Conservation (phyloP, 345 rosid species). For the Eucalyptus regnans region DNA sequence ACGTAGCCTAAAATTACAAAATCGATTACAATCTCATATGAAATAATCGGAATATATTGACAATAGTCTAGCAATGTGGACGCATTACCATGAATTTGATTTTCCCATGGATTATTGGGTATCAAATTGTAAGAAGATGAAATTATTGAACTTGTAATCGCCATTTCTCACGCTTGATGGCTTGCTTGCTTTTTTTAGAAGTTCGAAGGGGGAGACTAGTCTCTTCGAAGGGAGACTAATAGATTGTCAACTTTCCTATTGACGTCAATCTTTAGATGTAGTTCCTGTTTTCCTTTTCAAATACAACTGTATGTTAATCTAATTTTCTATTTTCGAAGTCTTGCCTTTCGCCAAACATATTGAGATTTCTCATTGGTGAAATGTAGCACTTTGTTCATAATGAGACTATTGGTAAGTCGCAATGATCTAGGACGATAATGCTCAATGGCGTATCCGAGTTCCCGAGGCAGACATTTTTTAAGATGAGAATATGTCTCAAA, state of each 20-base stretch:
- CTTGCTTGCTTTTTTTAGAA: background rate
- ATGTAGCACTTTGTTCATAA: background rate
- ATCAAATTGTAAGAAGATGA: background rate
- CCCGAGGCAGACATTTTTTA: background rate
- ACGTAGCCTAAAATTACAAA: accelerated
- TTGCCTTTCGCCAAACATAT: background rate
- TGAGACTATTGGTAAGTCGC: background rate
- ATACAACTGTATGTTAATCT: background rate
- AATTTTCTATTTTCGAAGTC: background rate
- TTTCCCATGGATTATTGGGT: background rate
- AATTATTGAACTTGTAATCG: background rate
- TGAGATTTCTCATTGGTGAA: background rate
- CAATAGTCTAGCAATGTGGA: background rate
- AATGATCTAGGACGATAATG: background rate
- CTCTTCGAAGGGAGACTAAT: background rate
- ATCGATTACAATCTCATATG: background rate
- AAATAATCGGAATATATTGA: background rate
- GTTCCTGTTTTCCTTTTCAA: background rate
- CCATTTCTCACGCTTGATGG: background rate
- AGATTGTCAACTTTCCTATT: background rate
- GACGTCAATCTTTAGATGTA: background rate
- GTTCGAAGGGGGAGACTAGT: background rate
- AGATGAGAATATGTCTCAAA: background rate
- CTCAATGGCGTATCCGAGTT: background rate
- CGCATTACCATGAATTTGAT: background rate